These are phyloP conservation scores for Stagonosporopsis chrysanthemi DNA, from an alignment of 2,329 filamentous ascomycete genomes.

Conservation along the genomic window DNA sequence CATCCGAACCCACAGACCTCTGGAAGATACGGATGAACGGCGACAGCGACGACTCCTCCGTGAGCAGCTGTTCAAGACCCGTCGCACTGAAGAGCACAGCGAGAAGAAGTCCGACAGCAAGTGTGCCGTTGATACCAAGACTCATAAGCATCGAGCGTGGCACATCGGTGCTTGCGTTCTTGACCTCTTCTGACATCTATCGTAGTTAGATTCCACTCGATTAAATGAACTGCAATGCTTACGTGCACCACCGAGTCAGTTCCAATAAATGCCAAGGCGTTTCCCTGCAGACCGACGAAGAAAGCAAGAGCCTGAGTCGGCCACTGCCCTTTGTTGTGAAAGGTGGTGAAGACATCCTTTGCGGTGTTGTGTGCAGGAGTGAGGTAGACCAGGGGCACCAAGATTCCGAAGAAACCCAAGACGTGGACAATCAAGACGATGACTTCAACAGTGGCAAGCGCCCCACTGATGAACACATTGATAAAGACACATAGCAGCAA, in stretches of 20 bases:
- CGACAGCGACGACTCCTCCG: constrained; percentile 29
- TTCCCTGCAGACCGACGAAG: constrained; percentile 53
- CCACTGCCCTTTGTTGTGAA: constrained; percentile 58
- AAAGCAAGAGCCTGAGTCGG: constrained; percentile 54
- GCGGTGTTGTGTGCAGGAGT: constrained; percentile 50
- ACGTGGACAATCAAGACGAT: constrained; percentile 59
- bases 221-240: constrained; percentile 17
- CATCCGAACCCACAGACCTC: constrained; percentile 38
- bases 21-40: constrained; percentile 62
- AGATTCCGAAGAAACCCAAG: constrained; percentile 61
- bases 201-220: background rate
- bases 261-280: constrained; percentile 50
- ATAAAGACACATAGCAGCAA: constrained; percentile 52
- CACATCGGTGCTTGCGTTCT: constrained; percentile 46
- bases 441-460: constrained; percentile 59
- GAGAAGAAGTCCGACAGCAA: constrained; percentile 53
- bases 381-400: constrained; percentile 52
- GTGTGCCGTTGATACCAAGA: constrained; percentile 51
- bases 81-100: constrained; percentile 53
- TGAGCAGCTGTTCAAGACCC: constrained; percentile 34
- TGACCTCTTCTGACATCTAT: constrained; percentile 51
- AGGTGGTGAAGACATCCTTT: constrained; percentile 55
- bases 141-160: constrained; percentile 55
- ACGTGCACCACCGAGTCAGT: constrained; percentile 51
- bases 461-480: constrained; percentile 57